Base-by-base conservation (phyloP, 768 basidiomycete species). In the Leccinum fibrillosum region DNA sequence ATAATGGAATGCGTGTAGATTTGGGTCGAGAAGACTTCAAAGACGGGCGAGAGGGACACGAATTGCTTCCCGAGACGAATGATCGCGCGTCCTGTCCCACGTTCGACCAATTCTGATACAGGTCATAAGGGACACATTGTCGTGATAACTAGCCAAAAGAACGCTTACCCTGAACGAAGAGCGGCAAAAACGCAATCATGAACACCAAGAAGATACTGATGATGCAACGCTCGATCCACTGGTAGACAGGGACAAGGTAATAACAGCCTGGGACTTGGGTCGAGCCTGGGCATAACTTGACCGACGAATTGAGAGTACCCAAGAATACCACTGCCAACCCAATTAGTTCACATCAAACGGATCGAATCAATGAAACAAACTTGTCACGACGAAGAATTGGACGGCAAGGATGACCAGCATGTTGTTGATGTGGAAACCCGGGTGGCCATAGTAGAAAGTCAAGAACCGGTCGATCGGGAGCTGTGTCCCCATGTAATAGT, bases 341-440 rank as follows among this genome's bases (percentile, higher is more conserved):
- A 37, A 54, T 69, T 19, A 75, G 65, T 53, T 42, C 53, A 55
- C 52, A 47, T 30, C 37, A 55, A 53, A 83, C 91, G 21, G n/a
- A n/a, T n/a, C n/a, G n/a, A n/a, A n/a, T n/a, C n/a, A n/a, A n/a
- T n/a, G n/a, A 55, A 53, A 83, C 91, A 65, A 69, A 93, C 92
- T 84, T 5, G 94, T 92, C 54, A 96, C 80, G 67, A 98, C 83
- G 82, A 99, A 98, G 59, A 95, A 77, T 73, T 98, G 96, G 26
- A 98, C 92, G 39, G 97, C 96, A 63, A 97, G 75, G 69, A 99
- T 99, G 75, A 99, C 90, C 71, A 98, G 79, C 85, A 98, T 98
- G 74, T 98, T 99, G 82, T 99, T 98, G 78, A 99, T 96, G 71
- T 98, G 97, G 88, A 99, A 99, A 54, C 93, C 97, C 48, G 97